These are phyloP conservation scores for Pyrenochaeta sp. DNA, from an alignment of 2,329 filamentous ascomycete species.

Conservation along the genomic window DNA sequence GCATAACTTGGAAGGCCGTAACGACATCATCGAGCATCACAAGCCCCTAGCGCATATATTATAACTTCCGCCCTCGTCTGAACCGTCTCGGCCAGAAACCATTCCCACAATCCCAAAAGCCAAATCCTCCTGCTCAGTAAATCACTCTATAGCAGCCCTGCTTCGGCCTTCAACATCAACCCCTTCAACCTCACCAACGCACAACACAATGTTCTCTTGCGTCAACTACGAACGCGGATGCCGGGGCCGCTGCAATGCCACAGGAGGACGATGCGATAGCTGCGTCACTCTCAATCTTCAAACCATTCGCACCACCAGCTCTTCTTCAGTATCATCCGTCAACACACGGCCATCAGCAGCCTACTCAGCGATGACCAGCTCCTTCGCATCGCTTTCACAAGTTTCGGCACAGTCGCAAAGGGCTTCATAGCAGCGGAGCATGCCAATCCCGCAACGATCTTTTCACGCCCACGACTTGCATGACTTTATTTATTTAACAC, in stretches of 20 bases:
- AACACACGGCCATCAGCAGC: constrained; percentile 30
- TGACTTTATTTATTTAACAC: constrained; percentile 19
- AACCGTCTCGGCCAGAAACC: too few species aligned
- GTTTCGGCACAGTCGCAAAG: constrained; percentile 27
- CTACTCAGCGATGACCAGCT: constrained; percentile 51
- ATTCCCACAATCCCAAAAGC: constrained; percentile 4
- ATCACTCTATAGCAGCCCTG: too few species aligned
- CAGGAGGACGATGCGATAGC: constrained; percentile 46
- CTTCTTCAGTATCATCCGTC: constrained; percentile 42
- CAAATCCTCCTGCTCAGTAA: too few species aligned
- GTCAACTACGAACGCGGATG: constrained; percentile 55
- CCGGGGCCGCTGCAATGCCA: constrained; percentile 50
- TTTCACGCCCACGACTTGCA: constrained; percentile 21
- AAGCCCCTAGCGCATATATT: constrained; percentile 34
- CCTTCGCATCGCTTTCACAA: constrained; percentile 50
- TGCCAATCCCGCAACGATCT: constrained; percentile 5
- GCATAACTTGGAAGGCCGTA: constrained; percentile 28
- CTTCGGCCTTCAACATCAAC: constrained; percentile 7
- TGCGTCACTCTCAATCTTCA: constrained; percentile 52
- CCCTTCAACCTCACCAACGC: constrained; percentile 4
- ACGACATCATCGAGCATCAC: constrained; percentile 43
- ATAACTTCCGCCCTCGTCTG: constrained; percentile 4
- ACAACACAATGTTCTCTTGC: constrained; percentile 51
- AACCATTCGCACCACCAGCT: constrained; percentile 37
- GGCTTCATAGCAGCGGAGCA: constrained; percentile 23